These are phyloP conservation scores for Camellia oleifera DNA, from an alignment of 179 eudicot species.

Conservation along the genomic window DNA sequence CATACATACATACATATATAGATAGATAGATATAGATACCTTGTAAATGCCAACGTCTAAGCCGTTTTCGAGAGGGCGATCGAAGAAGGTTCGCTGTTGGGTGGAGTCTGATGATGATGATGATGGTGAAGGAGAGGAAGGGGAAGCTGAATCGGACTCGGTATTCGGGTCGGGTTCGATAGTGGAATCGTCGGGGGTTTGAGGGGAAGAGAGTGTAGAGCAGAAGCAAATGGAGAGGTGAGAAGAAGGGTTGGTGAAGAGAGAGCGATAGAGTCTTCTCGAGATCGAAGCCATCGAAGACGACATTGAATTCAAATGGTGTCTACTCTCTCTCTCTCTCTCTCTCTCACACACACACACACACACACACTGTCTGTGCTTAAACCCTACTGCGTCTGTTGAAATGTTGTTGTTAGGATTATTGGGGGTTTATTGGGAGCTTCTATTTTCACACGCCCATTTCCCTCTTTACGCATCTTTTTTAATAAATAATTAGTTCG, in stretches of 20 bases:
- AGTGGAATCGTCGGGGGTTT: constrained; percentile 17
- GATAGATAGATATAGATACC: constrained; percentile 25
- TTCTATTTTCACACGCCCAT: too few species aligned
- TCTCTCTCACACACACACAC: neutral
- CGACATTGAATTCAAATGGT: neutral
- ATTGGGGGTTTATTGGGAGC: too few species aligned
- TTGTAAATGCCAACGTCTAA: constrained; percentile 64
- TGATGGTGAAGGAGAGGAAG: constrained; percentile 20
- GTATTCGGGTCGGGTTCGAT: constrained; percentile 25
- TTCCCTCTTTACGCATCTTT: too few species aligned
- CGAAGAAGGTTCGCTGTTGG: constrained; percentile 5
- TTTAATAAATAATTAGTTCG: too few species aligned
- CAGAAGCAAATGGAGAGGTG: constrained; percentile 23
- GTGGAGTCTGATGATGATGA: constrained; percentile 13
- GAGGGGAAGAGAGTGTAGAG: constrained; percentile 23
- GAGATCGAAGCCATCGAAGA: constrained; percentile 49
- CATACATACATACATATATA: neutral
- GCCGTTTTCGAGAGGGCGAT: constrained; percentile 52
- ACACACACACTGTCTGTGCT: neutral
- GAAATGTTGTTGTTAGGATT: neutral
- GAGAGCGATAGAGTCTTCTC: constrained; percentile 29
- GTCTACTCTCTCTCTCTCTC: neutral
- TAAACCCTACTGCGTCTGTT: constrained; percentile 14
- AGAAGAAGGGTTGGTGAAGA: constrained; percentile 23
- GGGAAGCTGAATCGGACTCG: constrained; percentile 20